These are phyloP conservation scores for Leptodontidium sp. DNA, from an alignment of 2,329 filamentous ascomycete genomes.

Conservation along the genomic window DNA sequence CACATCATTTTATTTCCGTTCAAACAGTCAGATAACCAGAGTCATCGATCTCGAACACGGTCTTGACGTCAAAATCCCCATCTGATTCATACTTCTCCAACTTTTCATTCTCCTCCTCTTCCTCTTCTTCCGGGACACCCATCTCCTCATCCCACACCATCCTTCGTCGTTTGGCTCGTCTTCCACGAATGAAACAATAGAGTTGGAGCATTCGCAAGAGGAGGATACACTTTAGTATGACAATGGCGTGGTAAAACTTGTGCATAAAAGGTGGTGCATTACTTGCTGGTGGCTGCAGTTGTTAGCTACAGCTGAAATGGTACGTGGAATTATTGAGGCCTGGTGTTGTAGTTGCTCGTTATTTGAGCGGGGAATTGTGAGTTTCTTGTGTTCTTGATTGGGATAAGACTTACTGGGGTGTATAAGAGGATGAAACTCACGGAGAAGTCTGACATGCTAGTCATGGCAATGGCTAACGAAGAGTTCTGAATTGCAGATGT, in stretches of 20 bases:
- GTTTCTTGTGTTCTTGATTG: too few relatives aligned
- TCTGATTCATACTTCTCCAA: neutral
- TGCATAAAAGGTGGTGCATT: too few relatives aligned
- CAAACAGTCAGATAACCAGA: neutral
- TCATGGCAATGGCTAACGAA: too few relatives aligned
- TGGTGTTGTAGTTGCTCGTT: too few relatives aligned
- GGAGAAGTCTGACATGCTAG: too few relatives aligned
- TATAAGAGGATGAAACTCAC: too few relatives aligned
- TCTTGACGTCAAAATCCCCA: neutral
- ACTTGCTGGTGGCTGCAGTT: neutral
- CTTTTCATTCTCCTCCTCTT: neutral
- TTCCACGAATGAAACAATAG: neutral
- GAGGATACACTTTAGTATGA: neutral
- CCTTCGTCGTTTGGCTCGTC: neutral
- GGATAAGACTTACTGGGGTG: too few relatives aligned
- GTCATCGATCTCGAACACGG: neutral
- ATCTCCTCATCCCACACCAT: neutral
- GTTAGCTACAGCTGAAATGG: too few relatives aligned
- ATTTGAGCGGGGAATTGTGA: too few relatives aligned
- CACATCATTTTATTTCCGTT: neutral
- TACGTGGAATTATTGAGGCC: too few relatives aligned
- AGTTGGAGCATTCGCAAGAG: neutral
- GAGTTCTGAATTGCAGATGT: too few relatives aligned
- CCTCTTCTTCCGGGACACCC: neutral
- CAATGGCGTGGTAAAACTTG: neutral